Base-by-base conservation (phyloP, 176 grass and related monocot species). In the Bothriochloa decipiens region DNA sequence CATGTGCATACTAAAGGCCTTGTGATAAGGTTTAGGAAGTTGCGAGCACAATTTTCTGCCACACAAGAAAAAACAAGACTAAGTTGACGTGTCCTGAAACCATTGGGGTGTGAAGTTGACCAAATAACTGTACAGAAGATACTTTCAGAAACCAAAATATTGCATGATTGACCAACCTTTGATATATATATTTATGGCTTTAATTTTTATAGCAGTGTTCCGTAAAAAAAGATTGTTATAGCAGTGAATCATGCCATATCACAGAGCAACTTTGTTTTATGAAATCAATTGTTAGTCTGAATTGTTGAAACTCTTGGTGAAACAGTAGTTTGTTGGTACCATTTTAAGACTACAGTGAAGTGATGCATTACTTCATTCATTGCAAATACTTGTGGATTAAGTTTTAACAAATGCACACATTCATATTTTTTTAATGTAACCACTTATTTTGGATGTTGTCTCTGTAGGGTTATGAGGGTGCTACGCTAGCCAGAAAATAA, bases 381-480 rank as follows among this genome's bases (percentile, higher is more conserved):
- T 52, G 50, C 40, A 47, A 26, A 20, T 60, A 22, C 26, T 47
- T 75, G 13, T 87, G 35, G 36, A 25, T 10, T 41, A 12, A 32
- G 35, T 75, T 65, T 81, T 28, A 32, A 68, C 37, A 68, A 68
- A 25, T 58, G 36, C 25, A 17, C 13, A 8, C 36, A 45, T 82
- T 69, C 15, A 6, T 77, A 65, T 87, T 76, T 61, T 70, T 76
- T 69, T 70, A 22, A 22, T 47, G 78, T 36, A 49, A 36, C 62
- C 35, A 77, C 64, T 45, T 71, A 42, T 45, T 72, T 3, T 62
- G 4, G 50, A 55, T 85, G 20, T 46, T 82, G 17, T 72, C n/a
- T 74, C 39, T 4, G n/a, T n/a, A n/a, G n/a, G n/a, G n/a, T n/a
- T n/a, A n/a, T n/a, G n/a, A n/a, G n/a, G n/a, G n/a, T n/a, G n/a